These are phyloP conservation scores for Juglanconis oblonga DNA, from an alignment of 2,329 filamentous ascomycete genomes.

Conservation along the genomic window DNA sequence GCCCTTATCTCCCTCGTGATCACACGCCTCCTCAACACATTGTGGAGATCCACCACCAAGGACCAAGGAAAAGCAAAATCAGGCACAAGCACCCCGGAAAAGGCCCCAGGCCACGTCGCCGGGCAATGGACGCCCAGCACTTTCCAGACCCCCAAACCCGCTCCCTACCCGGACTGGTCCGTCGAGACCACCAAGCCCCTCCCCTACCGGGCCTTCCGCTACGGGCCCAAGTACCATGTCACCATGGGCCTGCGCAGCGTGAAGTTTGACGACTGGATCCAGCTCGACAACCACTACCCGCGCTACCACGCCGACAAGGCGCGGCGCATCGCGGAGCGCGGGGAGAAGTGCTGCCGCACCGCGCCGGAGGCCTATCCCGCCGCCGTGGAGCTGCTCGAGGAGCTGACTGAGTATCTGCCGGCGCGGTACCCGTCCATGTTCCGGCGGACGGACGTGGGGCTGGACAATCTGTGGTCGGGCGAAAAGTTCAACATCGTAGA, in stretches of 20 bases:
- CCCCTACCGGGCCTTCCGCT: conserved; percentile 74
- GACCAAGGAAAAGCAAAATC: not conserved
- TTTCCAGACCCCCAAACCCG: conserved; percentile 58
- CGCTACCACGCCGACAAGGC: conserved; percentile 72
- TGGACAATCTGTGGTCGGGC: conserved; percentile 68
- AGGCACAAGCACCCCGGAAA: not conserved
- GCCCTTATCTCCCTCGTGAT: conserved; percentile 2
- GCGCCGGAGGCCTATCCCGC: conserved; percentile 68
- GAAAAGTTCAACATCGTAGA: conserved; percentile 68
- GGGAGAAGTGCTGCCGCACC: conserved; percentile 64
- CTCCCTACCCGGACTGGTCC: conserved; percentile 67
- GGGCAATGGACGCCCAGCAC: conserved; percentile 54
- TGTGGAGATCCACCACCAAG: not conserved
- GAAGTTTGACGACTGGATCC: conserved; percentile 74
- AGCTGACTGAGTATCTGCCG: conserved; percentile 68
- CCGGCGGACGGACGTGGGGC: conserved; percentile 57
- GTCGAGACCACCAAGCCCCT: conserved; percentile 67
- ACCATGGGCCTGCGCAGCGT: conserved; percentile 75
- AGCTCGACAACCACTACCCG: conserved; percentile 77
- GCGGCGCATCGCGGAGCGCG: conserved; percentile 63
- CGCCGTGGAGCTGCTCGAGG: conserved; percentile 73
- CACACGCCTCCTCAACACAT: conserved; percentile 2
- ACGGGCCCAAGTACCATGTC: conserved; percentile 73
- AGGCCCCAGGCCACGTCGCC: not conserved
- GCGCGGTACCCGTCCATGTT: conserved; percentile 73